Conservation (phyloP, 805 yeast genomes). For the Kodamaea fukazawae region DNA sequence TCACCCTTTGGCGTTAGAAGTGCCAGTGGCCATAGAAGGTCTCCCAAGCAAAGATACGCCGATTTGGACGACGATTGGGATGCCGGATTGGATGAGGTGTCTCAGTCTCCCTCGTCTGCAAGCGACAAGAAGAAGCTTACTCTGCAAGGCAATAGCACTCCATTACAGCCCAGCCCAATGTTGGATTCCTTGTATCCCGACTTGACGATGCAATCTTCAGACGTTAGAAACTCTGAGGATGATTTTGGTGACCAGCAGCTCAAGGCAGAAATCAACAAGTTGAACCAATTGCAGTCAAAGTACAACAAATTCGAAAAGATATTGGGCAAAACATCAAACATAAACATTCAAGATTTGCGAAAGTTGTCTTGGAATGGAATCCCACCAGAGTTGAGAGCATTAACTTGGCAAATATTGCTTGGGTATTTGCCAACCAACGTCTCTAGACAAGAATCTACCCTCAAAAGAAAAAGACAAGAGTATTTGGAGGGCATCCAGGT, state of each 20-base stretch:
- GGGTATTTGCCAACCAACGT: constrained; percentile 90
- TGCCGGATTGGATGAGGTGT: constrained; percentile 53
- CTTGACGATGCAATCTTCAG: constrained; percentile 22
- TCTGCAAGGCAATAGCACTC: constrained; percentile 4
- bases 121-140: background rate
- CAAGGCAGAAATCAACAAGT: constrained; percentile 47
- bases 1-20: constrained; percentile 8
- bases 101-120: constrained; percentile 7
- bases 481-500: constrained; percentile 72
- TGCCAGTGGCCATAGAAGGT: constrained; percentile 5
- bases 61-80: constrained; percentile 94
- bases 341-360: constrained; percentile 68
- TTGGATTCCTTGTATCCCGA: constrained; percentile 40
- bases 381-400: constrained; percentile 75
- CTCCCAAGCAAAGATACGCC: constrained; percentile 40
- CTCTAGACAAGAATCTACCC: constrained; percentile 64
- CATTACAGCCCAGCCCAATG: constrained; percentile 26
- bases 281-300: constrained; percentile 59
- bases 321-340: constrained; percentile 37
- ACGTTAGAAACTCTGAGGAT: constrained; percentile 36
- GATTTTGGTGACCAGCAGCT: constrained; percentile 37
- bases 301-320: constrained; percentile 66
- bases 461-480: constrained; percentile 80
- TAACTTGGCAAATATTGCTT: constrained; percentile 83
- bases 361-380: constrained; percentile 93